phyloP scores from a whole-genome alignment of 2,329 filamentous ascomycete species.

The Neophaeococcomyces mojaviensis region DNA sequence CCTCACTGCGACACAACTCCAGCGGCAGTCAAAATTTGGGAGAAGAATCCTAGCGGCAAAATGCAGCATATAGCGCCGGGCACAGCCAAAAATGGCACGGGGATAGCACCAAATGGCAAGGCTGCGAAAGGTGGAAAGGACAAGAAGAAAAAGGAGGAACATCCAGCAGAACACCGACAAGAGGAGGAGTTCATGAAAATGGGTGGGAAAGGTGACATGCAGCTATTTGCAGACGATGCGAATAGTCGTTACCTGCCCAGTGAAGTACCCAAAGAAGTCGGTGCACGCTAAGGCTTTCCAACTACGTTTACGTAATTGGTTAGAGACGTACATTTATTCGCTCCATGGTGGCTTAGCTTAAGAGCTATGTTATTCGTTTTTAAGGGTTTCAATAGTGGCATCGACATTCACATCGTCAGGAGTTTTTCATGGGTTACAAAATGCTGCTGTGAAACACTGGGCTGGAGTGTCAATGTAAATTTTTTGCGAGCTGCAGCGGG shows the following conservation, averaged over 20 bases:
- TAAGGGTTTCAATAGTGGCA: too few species aligned
- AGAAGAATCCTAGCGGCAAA: conserved; percentile 56
- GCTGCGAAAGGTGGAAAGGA: conserved; percentile 19
- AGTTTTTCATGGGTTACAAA: too few species aligned
- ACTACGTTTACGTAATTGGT: too few species aligned
- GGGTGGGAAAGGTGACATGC: conserved; percentile 78
- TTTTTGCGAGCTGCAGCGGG: too few species aligned
- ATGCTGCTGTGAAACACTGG: too few species aligned
- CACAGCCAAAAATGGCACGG: conserved; percentile 22
- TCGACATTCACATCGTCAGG: too few species aligned
- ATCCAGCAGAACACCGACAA: conserved; percentile 59
- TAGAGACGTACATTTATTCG: too few species aligned
- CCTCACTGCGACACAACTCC: conserved; percentile 7
- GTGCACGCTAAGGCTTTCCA: neutral
- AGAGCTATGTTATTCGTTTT: too few species aligned
- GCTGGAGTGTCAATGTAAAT: too few species aligned
- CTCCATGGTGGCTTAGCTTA: too few species aligned
- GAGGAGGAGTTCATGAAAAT: conserved; percentile 73
- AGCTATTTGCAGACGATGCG: conserved; percentile 61
- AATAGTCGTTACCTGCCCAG: conserved; percentile 31
- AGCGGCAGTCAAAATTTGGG: conserved; percentile 62
- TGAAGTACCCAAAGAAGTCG: conserved; percentile 15
- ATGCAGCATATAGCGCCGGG: conserved; percentile 27
- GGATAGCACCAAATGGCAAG: conserved; percentile 17
- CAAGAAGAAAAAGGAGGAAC: conserved; percentile 47